Evolutionary conservation across 73 alveolate species (phyloP), one percentile per base, ranked within the genome.

Genomic region (Paramecium sexaurelia): DNA sequence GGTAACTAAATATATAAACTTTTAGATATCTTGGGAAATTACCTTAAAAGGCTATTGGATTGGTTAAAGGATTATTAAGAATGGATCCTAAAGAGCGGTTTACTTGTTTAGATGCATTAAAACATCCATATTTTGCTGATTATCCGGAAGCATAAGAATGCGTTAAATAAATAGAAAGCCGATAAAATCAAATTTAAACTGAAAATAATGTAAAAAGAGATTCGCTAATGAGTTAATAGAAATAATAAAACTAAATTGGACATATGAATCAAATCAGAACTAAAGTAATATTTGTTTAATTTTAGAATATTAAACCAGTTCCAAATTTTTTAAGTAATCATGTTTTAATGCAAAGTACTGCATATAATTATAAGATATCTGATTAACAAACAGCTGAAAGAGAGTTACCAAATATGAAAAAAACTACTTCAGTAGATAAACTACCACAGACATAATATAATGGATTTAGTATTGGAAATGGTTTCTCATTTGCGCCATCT

Each of bases 21-120:
- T 0, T 0, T 78, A 78, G 68, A 26, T 98, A 97, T 94, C 94
- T 96, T 15, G 99, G 99, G n/a, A 95, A 92, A 27, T 47, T 97
- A 37, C 92, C 97, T 27, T 87, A 89, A 9, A 88, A 88, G 20
- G 91, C 94, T 7, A 41, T 88, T 22, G 73, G 84, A 22, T 95
- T 96, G 51, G 87, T 95, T 61, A 92, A 95, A 47, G 96, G 96
- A 43, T 61, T 96, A 43, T 92, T 96, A 15, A 89, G 93, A 43
- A 95, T 95, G 92, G 97, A 96, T 84, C 99, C 99, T n/a, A 68
- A 87, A 43, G 96, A 94, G 61, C 89, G 99, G 55, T 78, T 96
- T 39, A 78, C 94, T 9, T 82, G 94, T 41, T 37, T 75, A 55
- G 98, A 96, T 75, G 97, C 98, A 32, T 51, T 92, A 68, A 91